Conservation (phyloP, 1,284 basidiomycete genomes). For the Microbotryum saponariae region DNA sequence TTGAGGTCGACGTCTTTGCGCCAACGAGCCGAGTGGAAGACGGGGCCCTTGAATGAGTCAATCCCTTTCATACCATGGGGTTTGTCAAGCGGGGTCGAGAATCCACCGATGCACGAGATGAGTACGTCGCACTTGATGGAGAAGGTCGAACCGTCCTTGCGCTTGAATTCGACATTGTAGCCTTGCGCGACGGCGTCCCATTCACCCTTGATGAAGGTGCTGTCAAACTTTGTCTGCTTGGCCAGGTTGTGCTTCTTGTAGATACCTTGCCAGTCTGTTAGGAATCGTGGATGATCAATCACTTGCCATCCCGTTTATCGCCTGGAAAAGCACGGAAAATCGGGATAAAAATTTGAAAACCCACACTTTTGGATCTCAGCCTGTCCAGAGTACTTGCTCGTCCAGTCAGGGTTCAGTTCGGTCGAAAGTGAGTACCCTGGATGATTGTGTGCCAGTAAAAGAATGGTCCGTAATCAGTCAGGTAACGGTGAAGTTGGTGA, state of each 20-base stretch:
- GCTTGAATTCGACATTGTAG: slow-evolving; percentile 12
- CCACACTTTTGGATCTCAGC: slow-evolving; percentile 45
- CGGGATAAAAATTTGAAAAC: background rate
- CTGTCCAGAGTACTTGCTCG: slow-evolving; percentile 46
- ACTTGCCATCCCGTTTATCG: background rate
- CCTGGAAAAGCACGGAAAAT: background rate
- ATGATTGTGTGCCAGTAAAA: no score
- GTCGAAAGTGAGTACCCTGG: slow-evolving; percentile 53
- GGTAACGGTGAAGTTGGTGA: no score
- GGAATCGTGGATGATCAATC: background rate
- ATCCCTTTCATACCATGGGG: slow-evolving; percentile 19
- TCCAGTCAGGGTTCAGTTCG: slow-evolving; percentile 52
- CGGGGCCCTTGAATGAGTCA: slow-evolving; percentile 32
- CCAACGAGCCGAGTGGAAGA: slow-evolving; percentile 42
- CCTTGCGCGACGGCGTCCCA: slow-evolving; percentile 13
- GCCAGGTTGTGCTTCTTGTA: slow-evolving; percentile 16
- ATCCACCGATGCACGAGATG: slow-evolving; percentile 22
- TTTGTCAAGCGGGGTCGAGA: slow-evolving; percentile 19
- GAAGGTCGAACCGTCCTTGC: slow-evolving; percentile 4
- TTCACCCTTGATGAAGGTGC: slow-evolving; percentile 17
- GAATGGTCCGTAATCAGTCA: no score
- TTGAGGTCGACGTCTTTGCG: slow-evolving; percentile 37
- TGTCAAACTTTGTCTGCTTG: slow-evolving; percentile 12
- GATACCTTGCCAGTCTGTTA: slow-evolving; percentile 13
- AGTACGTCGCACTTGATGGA: slow-evolving; percentile 19